Base-by-base conservation (phyloP, 305 asterid species). In the Fraxinus ornus region DNA sequence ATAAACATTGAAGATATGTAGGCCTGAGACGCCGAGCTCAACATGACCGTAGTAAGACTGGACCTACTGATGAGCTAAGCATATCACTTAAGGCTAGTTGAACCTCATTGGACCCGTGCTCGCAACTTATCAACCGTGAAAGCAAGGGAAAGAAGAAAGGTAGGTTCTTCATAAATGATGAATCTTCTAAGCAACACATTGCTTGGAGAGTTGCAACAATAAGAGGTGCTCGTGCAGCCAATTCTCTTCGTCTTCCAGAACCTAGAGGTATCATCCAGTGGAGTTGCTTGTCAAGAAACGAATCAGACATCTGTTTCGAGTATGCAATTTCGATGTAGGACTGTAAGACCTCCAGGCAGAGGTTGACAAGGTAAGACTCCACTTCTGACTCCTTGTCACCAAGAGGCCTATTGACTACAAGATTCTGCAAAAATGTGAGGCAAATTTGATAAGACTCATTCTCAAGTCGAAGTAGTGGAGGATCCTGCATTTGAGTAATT, bases 401-500 rank as follows among this genome's bases (percentile, higher is more conserved):
- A 28, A 89, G 87, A 80, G 97, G 90, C 75, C 90, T 87, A 79
- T 93, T 94, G 19, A 85, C 88, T n/a, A 87, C 89, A 80, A 94
- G 97, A 85, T 92, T 97, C 89, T 94, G 97, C 81, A 97, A 76
- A 41, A 93, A 89, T n/a, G 97, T 88, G 85, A 97, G 97, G 90
- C 98, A 94, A 28, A 91, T 93, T 83, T 97, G 99, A 89, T 94
- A 97, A 26, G 98, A 89, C 89, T 97, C 99, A 10, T 95, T 97
- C 90, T 97, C 99, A 2, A 95, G 98, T 81, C 98, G 98, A 66
- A 97, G 91, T 35, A 97, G 92, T n/a, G 98, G 99, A 32, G 99
- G 99, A 86, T 97, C 99, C 87, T 97, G 99, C 98, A 97, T 92
- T 86, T 97, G 98, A 26, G 94, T 91, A 85, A 97, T 85, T 68